A percentile compares a stretch with the other conserved stretches of the same genome.
Evolutionary conservation across 768 basidiomycete species (phyloP).

Genomic region (Trametes sanguinea): DNA sequence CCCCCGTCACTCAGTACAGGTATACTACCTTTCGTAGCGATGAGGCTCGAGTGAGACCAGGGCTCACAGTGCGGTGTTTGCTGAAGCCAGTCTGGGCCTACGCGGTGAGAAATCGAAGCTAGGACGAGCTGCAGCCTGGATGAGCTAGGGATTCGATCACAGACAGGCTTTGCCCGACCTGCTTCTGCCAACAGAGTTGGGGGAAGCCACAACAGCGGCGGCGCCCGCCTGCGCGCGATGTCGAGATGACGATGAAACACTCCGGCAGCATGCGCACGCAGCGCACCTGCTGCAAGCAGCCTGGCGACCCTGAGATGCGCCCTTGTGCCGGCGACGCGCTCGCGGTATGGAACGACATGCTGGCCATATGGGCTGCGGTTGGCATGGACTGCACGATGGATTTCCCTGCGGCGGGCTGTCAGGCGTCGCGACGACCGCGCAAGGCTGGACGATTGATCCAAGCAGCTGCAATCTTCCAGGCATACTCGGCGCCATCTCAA

Average conservation of each 20-base stretch:
- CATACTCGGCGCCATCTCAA: no score
- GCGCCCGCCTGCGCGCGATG: background rate
- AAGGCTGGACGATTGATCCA: background rate
- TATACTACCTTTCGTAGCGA: background rate
- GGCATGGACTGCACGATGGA: background rate
- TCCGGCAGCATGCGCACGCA: background rate
- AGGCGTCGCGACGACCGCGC: background rate
- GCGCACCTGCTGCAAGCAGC: background rate
- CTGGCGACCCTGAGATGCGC: conserved; percentile 15
- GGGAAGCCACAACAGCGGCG: background rate
- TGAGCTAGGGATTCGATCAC: background rate
- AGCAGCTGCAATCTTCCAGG: no score
- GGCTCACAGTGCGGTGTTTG: background rate
- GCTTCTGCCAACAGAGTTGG: background rate
- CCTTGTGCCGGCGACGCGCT: background rate
- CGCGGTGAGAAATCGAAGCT: background rate
- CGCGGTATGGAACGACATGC: background rate
- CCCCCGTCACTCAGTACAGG: no score
- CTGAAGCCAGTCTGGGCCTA: no score
- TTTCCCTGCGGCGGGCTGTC: background rate
- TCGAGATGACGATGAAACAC: no score
- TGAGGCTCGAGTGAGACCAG: background rate
- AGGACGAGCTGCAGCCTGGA: background rate
- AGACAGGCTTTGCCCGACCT: background rate
- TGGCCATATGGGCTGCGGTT: background rate